These are phyloP conservation scores for Neurospora sp. DNA, from an alignment of 2,329 filamentous ascomycete species.

Conservation along the genomic window DNA sequence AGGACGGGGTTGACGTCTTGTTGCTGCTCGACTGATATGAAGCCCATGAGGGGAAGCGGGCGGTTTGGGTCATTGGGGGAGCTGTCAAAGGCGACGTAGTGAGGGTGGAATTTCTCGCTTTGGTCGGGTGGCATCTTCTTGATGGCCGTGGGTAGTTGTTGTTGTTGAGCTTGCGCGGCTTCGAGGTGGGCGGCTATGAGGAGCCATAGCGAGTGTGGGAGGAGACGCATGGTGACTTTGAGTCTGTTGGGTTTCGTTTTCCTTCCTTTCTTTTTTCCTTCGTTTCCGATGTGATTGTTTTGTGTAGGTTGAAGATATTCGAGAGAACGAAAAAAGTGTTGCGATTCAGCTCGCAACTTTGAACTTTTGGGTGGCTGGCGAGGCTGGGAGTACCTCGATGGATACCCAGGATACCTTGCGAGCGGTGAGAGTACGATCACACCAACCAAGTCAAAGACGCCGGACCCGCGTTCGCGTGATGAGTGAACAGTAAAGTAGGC, in stretches of 20 bases:
- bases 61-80: conserved; percentile 14
- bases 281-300: not conserved
- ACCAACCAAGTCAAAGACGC: not conserved
- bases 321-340: not conserved
- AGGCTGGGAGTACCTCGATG: not conserved
- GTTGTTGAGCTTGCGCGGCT: conserved; percentile 16
- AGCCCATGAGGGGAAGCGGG: conserved; percentile 7
- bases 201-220: conserved; percentile 33
- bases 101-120: conserved; percentile 62
- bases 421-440: not conserved
- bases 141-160: conserved; percentile 46
- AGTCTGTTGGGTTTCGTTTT: not conserved
- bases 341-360: not conserved
- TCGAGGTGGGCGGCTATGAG: conserved; percentile 31
- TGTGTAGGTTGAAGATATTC: not conserved
- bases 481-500: not conserved
- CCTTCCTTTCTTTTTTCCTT: not conserved
- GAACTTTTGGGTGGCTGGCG: not conserved
- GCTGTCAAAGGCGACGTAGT: conserved; percentile 46
- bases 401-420: not conserved
- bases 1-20: conserved; percentile 17
- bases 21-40: conserved; percentile 2
- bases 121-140: conserved; percentile 63
- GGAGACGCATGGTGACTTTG: conserved; percentile 27
- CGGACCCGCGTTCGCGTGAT: not conserved